A percentile compares a stretch with the other conserved stretches of the same genome.
These are phyloP conservation scores for Glomus cerebriforme DNA, from an alignment of 192 early-diverging fungal genomes.

Conservation along the genomic window DNA sequence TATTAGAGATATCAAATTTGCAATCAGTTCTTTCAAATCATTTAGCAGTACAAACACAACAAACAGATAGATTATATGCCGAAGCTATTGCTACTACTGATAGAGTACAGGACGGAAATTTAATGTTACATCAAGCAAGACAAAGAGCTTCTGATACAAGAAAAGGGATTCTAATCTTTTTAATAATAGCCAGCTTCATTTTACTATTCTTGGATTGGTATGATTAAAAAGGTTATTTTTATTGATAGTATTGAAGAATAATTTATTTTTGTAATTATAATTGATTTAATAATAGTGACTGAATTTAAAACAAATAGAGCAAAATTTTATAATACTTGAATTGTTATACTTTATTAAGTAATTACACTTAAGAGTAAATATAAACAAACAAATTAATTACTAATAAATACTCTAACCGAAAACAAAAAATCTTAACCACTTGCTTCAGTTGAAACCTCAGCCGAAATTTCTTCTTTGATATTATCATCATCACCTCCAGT, in stretches of 20 bases:
- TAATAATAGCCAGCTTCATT: constrained; percentile 71
- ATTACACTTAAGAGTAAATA: no score
- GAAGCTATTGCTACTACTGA: constrained; percentile 69
- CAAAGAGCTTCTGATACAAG: constrained; percentile 65
- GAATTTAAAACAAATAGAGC: no score
- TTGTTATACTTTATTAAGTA: no score
- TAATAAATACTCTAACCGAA: no score
- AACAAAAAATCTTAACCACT: no score
- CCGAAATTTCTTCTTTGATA: constrained; percentile 23
- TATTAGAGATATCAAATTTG: constrained; percentile 73
- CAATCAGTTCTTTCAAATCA: constrained; percentile 73
- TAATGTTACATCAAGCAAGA: constrained; percentile 61
- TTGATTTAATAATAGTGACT: no score
- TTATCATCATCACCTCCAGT: not conserved
- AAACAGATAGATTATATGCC: constrained; percentile 71
- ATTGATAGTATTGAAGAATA: not conserved
- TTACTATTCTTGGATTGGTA: constrained; percentile 82
- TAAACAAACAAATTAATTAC: no score
- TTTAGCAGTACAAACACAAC: constrained; percentile 68
- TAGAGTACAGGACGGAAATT: constrained; percentile 67
- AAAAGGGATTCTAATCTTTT: constrained; percentile 73
- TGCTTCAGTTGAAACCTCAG: not conserved
- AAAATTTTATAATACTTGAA: no score
- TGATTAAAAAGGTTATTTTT: constrained; percentile 46
- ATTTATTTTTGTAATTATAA: no score